These are phyloP conservation scores for Pichia sp. DNA, from an alignment of 1,139 yeast species.

Conservation along the genomic window DNA sequence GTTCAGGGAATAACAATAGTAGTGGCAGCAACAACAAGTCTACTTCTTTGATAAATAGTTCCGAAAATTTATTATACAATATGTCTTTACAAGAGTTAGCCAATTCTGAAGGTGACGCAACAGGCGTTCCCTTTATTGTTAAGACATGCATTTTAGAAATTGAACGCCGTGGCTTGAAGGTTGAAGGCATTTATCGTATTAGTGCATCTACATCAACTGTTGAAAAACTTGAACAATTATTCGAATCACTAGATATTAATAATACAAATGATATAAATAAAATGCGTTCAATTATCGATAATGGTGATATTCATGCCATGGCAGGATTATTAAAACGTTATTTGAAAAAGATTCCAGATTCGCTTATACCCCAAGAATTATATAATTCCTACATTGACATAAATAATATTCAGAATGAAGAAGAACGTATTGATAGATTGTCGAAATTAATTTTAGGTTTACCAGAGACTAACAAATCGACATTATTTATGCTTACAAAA, in stretches of 20 bases:
- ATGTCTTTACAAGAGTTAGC: conserved; percentile 56
- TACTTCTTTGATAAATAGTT: neutral
- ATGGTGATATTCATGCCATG: conserved; percentile 77
- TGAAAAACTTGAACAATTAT: conserved; percentile 42
- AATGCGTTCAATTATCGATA: conserved; percentile 40
- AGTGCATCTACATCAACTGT: conserved; percentile 84
- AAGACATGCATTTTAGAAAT: conserved; percentile 73
- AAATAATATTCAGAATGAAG: conserved; percentile 30
- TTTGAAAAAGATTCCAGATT: conserved; percentile 77
- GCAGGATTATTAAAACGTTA: conserved; percentile 85
- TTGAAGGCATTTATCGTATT: conserved; percentile 86
- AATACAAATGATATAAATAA: conserved; percentile 34
- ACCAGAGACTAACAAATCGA: conserved; percentile 63
- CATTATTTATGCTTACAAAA: conserved; percentile 49
- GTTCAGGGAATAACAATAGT: conserved; percentile 7
- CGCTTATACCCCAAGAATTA: conserved; percentile 64
- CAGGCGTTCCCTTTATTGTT: conserved; percentile 60
- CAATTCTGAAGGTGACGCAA: conserved; percentile 50
- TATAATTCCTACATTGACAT: conserved; percentile 62
- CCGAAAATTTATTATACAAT: conserved; percentile 30
- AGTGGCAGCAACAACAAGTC: conserved; percentile 4
- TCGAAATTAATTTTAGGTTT: conserved; percentile 32
- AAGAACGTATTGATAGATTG: conserved; percentile 31
- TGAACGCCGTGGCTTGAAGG: conserved; percentile 62
- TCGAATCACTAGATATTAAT: conserved; percentile 30